Evolutionary conservation across 1,139 yeast genomes (phyloP), one percentile per base, ranked within the genome.

Genomic region (Pichia sp.): DNA sequence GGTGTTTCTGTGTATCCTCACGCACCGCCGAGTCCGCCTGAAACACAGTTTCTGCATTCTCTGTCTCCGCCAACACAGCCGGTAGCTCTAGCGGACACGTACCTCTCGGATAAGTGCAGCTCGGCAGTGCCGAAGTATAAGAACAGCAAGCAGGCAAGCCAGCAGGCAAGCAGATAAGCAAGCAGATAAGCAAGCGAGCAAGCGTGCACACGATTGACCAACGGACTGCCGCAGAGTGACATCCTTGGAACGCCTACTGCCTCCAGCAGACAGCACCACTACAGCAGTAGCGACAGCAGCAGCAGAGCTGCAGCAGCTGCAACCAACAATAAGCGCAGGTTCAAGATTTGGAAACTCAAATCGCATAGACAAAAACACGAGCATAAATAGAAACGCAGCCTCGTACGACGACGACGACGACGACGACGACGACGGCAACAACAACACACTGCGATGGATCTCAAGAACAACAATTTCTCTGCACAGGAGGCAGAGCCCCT

Each of bases 401-500:
- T n/a, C n/a, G n/a, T n/a, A n/a, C n/a, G n/a, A n/a, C n/a, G n/a
- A n/a, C n/a, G n/a, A n/a, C n/a, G n/a, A n/a, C n/a, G n/a, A n/a
- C n/a, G n/a, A n/a, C n/a, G n/a, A n/a, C n/a, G n/a, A n/a, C n/a
- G n/a, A n/a, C n/a, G 9, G 28, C 28, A 25, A 25, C 28, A 25
- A 25, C 6, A 9, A 25, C 28, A 6, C 9, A 25, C 28, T 6
- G 26, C 4, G 23, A 39, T 39, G 42, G 26, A 44, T 21, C 10
- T 21, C 22, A 47, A 28, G 12, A 30, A 47, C 26, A 31, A 26
- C 25, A 28, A 42, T 8, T 40, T 47, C 25, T 48, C 46, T 42
- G 30, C 47, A 23, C 31, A 49, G 13, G 47, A 52, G 7, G 50
- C 37, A 28, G 51, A 54, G 31, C 65, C 66, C 7, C 50, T 62